Evolutionary conservation across 257 asterid species (phyloP), one percentile per base, ranked within the genome.

Genomic region (Parsonsia alboflavescens): DNA sequence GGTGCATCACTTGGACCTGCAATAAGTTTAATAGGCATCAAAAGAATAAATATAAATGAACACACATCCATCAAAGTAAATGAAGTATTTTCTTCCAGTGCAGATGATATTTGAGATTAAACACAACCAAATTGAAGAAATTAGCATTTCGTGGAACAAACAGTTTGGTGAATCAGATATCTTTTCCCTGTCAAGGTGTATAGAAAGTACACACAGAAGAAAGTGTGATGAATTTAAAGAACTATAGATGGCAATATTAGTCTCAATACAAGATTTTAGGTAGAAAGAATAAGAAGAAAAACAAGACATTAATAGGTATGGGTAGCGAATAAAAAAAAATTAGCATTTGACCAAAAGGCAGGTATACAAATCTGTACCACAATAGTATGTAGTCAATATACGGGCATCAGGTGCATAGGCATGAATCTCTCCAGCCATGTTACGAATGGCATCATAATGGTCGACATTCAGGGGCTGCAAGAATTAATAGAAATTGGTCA

Each of bases 351-450:
- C 56, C 19, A 59, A n/a, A 75, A 75, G 58, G 74, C 75, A 53
- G 57, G 10, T 15, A n/a, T 19, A 21, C 9, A 58, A 72, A 75
- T 72, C 68, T 86, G 78, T 79, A 92, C 98, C 99, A 61, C 94
- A 88, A 77, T 95, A 95, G 77, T 95, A 94, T 69, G 99, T 90
- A 42, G 99, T 95, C 89, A 95, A 88, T 76, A 94, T 75, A 50
- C 99, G 98, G 80, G 99, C 97, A 89, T 95, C 98, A 56, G 98
- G 96, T 83, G 99, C 97, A 66, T 92, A 95, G 57, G 97, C 96
- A 82, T 92, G 99, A 84, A 95, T 88, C 80, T 88, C 99, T 80
- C 96, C 81, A 61, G 99, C 99, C 98, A 92, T 88, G 78, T 62
- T 77, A 78, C 98, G 96, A 67, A 95, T 76, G 71, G 85, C 89